These are phyloP conservation scores for Ramaria sp. DNA, from an alignment of 768 basidiomycete species.

Conservation along the genomic window DNA sequence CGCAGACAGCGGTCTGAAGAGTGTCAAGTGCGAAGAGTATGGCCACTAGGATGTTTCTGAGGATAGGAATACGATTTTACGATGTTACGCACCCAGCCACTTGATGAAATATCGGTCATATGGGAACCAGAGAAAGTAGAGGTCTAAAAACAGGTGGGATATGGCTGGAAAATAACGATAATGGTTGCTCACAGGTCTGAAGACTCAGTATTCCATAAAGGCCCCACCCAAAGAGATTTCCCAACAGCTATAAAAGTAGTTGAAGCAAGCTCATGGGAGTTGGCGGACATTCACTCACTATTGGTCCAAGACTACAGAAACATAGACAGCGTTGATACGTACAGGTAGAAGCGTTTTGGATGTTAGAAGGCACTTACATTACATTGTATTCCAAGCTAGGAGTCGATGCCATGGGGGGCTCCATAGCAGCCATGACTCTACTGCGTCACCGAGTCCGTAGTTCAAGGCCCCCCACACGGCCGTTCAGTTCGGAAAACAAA, in stretches of 20 bases:
- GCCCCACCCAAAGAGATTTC: neutral
- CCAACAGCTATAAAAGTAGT: neutral
- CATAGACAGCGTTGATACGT: too few relatives aligned
- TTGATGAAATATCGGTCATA: neutral
- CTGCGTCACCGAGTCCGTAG: too few relatives aligned
- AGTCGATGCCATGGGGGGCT: too few relatives aligned
- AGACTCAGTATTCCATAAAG: neutral
- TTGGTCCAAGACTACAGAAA: constrained; percentile 1
- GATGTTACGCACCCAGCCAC: neutral
- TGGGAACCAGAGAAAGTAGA: constrained; percentile 2
- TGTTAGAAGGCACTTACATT: too few relatives aligned
- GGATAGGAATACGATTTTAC: neutral
- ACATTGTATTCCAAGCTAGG: too few relatives aligned
- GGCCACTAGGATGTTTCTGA: neutral
- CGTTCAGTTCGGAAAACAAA: too few relatives aligned
- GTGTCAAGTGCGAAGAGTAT: constrained; percentile 12
- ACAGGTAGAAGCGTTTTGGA: too few relatives aligned
- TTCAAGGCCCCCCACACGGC: too few relatives aligned
- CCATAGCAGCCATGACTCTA: too few relatives aligned
- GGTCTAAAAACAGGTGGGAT: neutral
- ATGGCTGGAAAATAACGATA: neutral
- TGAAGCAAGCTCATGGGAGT: neutral
- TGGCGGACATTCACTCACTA: neutral
- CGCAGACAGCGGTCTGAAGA: constrained; percentile 15
- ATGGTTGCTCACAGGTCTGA: constrained; percentile 1